A percentile compares a stretch with the other conserved stretches of the same genome.
Evolutionary conservation across 768 basidiomycete genomes (phyloP).

Genomic region (Pulveroboletus sp.): DNA sequence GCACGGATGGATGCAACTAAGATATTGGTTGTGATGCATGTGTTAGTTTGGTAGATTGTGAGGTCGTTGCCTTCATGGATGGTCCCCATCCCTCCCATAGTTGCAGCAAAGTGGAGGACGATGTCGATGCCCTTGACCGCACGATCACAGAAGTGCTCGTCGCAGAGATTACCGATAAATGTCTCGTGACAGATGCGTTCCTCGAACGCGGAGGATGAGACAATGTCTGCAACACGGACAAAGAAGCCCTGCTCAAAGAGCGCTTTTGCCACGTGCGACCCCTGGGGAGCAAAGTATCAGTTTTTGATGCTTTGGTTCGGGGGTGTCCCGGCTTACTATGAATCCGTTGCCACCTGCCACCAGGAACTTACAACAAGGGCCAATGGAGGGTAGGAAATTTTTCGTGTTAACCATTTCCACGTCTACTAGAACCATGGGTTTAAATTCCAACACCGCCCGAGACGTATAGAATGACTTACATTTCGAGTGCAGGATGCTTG

Average conservation of each 20-base stretch:
- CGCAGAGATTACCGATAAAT: constrained; percentile 45
- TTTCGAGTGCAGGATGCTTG: background rate
- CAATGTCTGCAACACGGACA: constrained; percentile 46
- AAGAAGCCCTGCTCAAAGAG: constrained; percentile 31
- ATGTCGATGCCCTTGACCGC: constrained; percentile 40
- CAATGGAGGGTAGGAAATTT: background rate
- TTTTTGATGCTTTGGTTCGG: background rate
- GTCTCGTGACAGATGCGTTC: constrained; percentile 34
- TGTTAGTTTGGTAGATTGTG: constrained; percentile 48
- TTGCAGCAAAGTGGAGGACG: constrained; percentile 58
- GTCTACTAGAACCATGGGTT: background rate
- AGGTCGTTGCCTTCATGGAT: constrained; percentile 53
- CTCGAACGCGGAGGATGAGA: constrained; percentile 19
- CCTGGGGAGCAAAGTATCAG: constrained; percentile 33
- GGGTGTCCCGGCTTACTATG: constrained; percentile 36
- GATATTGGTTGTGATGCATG: constrained; percentile 48
- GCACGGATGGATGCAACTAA: constrained; percentile 37
- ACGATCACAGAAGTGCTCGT: constrained; percentile 36
- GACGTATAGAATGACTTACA: background rate
- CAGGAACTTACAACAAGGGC: constrained; percentile 25
- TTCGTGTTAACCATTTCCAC: constrained; percentile 1
- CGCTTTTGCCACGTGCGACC: constrained; percentile 46
- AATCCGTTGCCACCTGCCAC: constrained; percentile 55
- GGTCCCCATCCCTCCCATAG: constrained; percentile 64
- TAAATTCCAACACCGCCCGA: too few species aligned